Evolutionary conservation across 2,329 filamentous ascomycete species (phyloP), one percentile per base, ranked within the genome.

Genomic region (Aspergillus sp.): DNA sequence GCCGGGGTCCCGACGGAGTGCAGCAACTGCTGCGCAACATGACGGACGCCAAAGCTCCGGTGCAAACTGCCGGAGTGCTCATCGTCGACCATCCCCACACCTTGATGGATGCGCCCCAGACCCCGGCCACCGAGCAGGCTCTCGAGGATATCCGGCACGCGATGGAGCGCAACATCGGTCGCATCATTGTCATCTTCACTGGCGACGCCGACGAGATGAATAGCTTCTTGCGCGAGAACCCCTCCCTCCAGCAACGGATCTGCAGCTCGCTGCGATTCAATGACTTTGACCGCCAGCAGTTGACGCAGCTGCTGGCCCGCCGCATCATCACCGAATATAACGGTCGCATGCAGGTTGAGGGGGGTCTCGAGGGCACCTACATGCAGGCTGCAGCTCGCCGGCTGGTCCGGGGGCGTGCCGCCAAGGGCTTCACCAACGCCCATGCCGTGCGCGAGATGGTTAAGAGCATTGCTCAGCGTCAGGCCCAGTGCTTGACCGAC

Each of bases 331-430:
- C 60, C 8, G 60, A 60, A 23, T 67, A 63, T 15, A 49, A 58
- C 21, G 63, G 64, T 25, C 60, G 62, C 23, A 64, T 68, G 65
- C 62, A 65, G 50, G 59, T 67, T n/a, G 66, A 67, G 30, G 66
- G 65, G 0, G 66, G 66, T 9, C 57, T 63, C 1, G 66, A 68
- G 4, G 65, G 66, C 19, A 63, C 56, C 2, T 68, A 67, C 19
- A 61, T 68, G 58, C 61, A 63, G 36, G 62, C 63, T 38, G 65
- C 61, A 1, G 65, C 63, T 23, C 65, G 66, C 17, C 63, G 66
- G 30, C 57, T 67, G 23, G 65, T 61, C 39, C 61, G 59, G 25
- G 60, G 57, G n/a, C 62, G 61, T 19, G 61, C 56, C 49, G 50
- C 47, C 21, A 55, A 55, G 45, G 66, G 66, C 1, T 65, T 64